A percentile compares a stretch with the other conserved stretches of the same genome.
phyloP scores from a whole-genome alignment of 805 yeast genomes.

The fission yeast (Schizosaccharomyces pombe) region ASM294v3 CU329670.1:184501-185000 shows the following conservation, averaged over 20 bases:
- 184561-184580: constrained; percentile 34
- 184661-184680: constrained; percentile 33
- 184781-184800: constrained; percentile 44
- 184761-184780: constrained; percentile 43
- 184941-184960: constrained; percentile 70
- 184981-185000: constrained; percentile 93
- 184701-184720: constrained; percentile 76
- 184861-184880: constrained; percentile 94
- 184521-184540: too few relatives aligned
- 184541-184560: constrained; percentile 19
- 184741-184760: constrained; percentile 25
- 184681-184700: constrained; percentile 30
- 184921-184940: constrained; percentile 91
- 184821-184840: constrained; percentile 91
- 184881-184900: constrained; percentile 90
- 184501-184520: background rate
- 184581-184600: constrained; percentile 44
- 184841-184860: constrained; percentile 88
- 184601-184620: constrained; percentile 77
- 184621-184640: constrained; percentile 32
- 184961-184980: constrained; percentile 78
- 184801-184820: constrained; percentile 64
- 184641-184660: constrained; percentile 48
- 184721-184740: constrained; percentile 29
- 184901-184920: constrained; percentile 94